phyloP scores from a whole-genome alignment of 1,139 yeast species.

The Candida gigantensis region DNA sequence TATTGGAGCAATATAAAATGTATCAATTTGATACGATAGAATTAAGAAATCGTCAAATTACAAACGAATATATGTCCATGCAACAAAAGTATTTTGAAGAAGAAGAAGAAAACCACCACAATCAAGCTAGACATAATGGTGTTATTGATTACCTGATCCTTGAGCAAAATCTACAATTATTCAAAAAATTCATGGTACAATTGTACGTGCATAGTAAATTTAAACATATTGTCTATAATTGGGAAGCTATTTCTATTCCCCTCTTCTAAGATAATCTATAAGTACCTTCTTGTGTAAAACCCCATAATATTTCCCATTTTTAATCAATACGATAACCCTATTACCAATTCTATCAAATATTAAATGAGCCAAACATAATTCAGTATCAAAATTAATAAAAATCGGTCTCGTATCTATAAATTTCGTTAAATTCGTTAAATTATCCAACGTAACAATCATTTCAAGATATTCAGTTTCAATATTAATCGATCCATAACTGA shows the following conservation, averaged over 20 bases:
- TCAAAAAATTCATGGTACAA: conserved; percentile 11
- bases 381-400: conserved; percentile 50
- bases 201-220: conserved; percentile 14
- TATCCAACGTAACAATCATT: conserved; percentile 22
- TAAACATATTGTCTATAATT: conserved; percentile 10
- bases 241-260: conserved; percentile 1
- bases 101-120: neutral
- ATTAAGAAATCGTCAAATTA: conserved; percentile 6
- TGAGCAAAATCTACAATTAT: conserved; percentile 14
- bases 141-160: conserved; percentile 8
- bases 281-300: conserved; percentile 57
- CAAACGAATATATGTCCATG: neutral
- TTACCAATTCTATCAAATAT: conserved; percentile 58
- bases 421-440: conserved; percentile 41
- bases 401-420: conserved; percentile 53
- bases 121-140: too few relatives aligned
- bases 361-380: conserved; percentile 53
- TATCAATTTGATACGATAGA: conserved; percentile 17
- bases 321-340: conserved; percentile 51
- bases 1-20: conserved; percentile 12
- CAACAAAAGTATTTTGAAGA: neutral
- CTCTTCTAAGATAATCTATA: conserved; percentile 44
- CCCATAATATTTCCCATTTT: conserved; percentile 53
- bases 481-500: conserved; percentile 27
- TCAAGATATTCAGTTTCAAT: conserved; percentile 17